Evolutionary conservation across 352 stramenopile genomes (phyloP), one percentile per base, ranked within the genome.

Genomic region (Pythium myriotylum): DNA sequence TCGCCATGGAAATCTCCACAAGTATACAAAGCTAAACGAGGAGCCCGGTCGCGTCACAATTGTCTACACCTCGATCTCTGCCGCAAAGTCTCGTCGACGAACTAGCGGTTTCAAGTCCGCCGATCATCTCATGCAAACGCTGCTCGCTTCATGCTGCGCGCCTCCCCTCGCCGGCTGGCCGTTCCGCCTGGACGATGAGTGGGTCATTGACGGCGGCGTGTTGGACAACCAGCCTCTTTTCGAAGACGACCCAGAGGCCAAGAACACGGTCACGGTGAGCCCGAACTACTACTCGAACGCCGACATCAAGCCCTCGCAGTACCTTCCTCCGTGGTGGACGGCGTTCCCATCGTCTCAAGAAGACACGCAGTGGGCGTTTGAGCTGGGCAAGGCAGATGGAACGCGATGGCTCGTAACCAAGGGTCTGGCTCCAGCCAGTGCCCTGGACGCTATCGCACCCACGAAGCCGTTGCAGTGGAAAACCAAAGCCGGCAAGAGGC

Each of bases 271-370:
- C 41, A 76, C 61, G 1, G 57, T 81, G 10, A 74, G 60, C 14
- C 67, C 73, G 2, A 78, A 73, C 26, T 74, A 72, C 42, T 64
- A 71, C n/a, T 43, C 37, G 37, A 52, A 51, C 13, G 79, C 76
- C 39, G 77, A 91, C 65, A 89, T 91, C 56, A 74, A 75, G 10
- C 81, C 81, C 23, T 87, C 77, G 13, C 68, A 77, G 12, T 89
- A 89, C 48, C 70, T 91, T 23, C 79, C 79, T 12, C 55, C 79
- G 22, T 82, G 74, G 73, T 91, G 81, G 79, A 83, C 66, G 6
- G 62, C 86, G 50, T 86, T 84, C 41, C 77, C 77, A 43, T 76
- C 79, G 13, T 73, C 68, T 1, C 56, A 72, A 33, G 66, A 76
- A 1, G 74, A 84, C 35, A 73, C 89, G 56, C 43, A 56, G 41